Base-by-base conservation (phyloP, 495 filamentous ascomycete species). In the Pyronema domesticum region DNA sequence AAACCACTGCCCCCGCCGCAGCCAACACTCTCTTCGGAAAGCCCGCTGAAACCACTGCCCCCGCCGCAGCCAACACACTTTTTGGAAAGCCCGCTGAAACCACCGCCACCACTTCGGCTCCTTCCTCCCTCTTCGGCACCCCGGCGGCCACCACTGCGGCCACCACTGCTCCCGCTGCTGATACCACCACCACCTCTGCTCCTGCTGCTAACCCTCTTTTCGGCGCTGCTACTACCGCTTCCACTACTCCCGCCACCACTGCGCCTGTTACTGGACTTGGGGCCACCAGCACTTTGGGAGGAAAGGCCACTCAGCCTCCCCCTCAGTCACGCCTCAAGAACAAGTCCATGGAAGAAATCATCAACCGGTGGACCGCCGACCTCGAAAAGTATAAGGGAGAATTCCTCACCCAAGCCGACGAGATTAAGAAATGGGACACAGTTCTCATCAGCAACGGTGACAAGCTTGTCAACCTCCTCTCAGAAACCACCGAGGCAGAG, bases 341-440 rank as follows among this genome's bases (percentile, higher is more conserved):
- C 66, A 96, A 94, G 71, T 93, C 89, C 0, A 96, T 99, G 89
- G 91, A 96, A 63, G 93, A 99, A 67, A 96, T 99, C 59, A 87
- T 99, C 62, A 95, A 84, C n/a, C 79, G 86, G 14, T 99, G 93
- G 93, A 91, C 91, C 0, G 82, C 85, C 0, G 91, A 96, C 64
- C 76, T 96, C 30, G 80, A 85, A 55, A 91, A 93, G 63, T 95
- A 96, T 65, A 89, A 95, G 65, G 87, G 89, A 64, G 85, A 94
- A 45, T 99, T 96, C 72, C 84, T 87, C 54, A 73, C 80, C 3
- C 87, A 95, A 65, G 93, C 93, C 0, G 69, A 79, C 54, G 83
- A 89, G 60, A 85, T 96, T 13, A 80, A 87, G 18, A 72, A 77
- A 46, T 99, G 93, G 93, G 93, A 99, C 67, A 80, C 81, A 6